phyloP scores from a whole-genome alignment of 805 yeast species.

The Metschnikowia kunwiensis region DNA sequence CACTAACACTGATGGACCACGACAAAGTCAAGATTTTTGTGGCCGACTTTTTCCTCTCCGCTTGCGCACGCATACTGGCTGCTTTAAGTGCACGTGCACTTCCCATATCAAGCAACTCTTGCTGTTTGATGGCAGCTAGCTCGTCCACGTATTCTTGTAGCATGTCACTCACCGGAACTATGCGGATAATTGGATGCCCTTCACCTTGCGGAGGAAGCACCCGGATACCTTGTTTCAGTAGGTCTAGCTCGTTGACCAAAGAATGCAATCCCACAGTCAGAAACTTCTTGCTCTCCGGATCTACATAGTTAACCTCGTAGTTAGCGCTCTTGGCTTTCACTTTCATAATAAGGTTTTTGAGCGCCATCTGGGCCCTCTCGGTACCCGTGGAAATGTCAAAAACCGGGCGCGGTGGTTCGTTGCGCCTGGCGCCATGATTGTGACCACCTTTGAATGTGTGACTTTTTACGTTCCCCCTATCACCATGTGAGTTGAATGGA shows the following conservation, averaged over 20 bases:
- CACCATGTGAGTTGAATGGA: no score
- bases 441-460: constrained; percentile 5
- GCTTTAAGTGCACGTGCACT: constrained; percentile 31
- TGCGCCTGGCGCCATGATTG: constrained; percentile 6
- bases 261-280: constrained; percentile 26
- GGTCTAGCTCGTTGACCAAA: constrained; percentile 30
- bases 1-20: constrained; percentile 56
- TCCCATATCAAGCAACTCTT: constrained; percentile 32
- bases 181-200: constrained; percentile 28
- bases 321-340: constrained; percentile 19
- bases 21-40: constrained; percentile 49
- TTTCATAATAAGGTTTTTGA: constrained; percentile 24
- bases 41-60: constrained; percentile 37
- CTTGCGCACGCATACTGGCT: constrained; percentile 26
- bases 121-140: constrained; percentile 31
- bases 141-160: constrained; percentile 29
- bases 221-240: constrained; percentile 24
- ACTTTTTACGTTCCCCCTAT: no score
- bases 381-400: constrained; percentile 27
- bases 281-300: constrained; percentile 24
- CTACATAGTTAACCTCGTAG: constrained; percentile 27
- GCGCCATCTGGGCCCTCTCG: constrained; percentile 27
- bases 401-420: constrained; percentile 8
- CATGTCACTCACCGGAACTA: constrained; percentile 31
- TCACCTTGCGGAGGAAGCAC: constrained; percentile 22